These are phyloP conservation scores for Leptomonas seymouri DNA, from an alignment of 208 protist genomes.

Conservation along the genomic window DNA sequence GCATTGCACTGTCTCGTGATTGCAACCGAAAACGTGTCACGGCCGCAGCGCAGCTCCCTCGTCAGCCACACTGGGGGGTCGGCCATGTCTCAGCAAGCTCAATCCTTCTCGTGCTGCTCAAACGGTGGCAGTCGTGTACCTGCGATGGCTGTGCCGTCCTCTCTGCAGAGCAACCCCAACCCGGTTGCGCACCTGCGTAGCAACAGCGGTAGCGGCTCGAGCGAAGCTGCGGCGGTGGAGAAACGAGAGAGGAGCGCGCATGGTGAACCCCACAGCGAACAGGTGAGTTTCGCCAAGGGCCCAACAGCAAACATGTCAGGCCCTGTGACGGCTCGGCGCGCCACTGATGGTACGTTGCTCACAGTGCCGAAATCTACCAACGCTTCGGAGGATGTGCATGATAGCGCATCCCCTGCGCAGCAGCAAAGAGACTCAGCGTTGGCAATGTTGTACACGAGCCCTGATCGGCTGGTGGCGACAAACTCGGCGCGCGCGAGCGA, in stretches of 20 bases:
- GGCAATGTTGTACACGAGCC: neutral
- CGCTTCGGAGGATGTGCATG: too few species aligned
- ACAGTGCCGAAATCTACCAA: too few species aligned
- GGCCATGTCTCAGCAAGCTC: neutral
- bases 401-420: neutral
- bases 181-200: neutral
- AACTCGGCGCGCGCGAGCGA: neutral
- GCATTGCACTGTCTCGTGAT: neutral
- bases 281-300: too few species aligned
- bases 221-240: neutral
- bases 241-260: neutral
- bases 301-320: neutral
- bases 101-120: neutral
- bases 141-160: neutral
- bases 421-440: conserved; percentile 9
- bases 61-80: conserved; percentile 9
- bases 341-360: neutral
- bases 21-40: neutral
- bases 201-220: neutral
- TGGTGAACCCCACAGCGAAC: neutral
- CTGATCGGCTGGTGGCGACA: neutral
- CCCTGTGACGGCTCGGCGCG: neutral
- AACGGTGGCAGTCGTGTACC: neutral
- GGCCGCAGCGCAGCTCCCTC: conserved; percentile 2
- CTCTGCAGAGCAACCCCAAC: neutral